Evolutionary conservation across 345 rosid species (phyloP), one percentile per base, ranked within the genome.

Genomic region (Hibiscus mutabilis): DNA sequence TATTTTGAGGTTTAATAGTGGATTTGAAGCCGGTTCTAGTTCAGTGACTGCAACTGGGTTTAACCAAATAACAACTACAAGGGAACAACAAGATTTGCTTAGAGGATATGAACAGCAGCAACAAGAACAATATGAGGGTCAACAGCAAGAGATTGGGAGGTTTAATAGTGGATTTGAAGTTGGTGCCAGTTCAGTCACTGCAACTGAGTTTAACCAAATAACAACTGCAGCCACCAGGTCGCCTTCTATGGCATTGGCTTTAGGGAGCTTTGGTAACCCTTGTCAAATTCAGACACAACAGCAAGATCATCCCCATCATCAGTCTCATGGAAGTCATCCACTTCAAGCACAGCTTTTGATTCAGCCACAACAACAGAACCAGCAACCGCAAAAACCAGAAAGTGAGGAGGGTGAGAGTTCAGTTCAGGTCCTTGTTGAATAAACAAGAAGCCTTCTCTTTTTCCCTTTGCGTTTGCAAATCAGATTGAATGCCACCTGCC

Each of bases 11-110:
- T 40, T 70, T 24, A 42, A 57, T 25, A 58, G 25, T 42, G 56
- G 66, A 14, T 42, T 42, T 42, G 74, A 59, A 46, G 74, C 46
- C 22, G 6, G 52, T 14, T 15, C 74, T 24, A 4, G 29, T 60
- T 71, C 29, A n/a, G n/a, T n/a, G n/a, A n/a, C n/a, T n/a, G n/a
- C n/a, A n/a, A n/a, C n/a, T n/a, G n/a, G n/a, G n/a, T n/a, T 70
- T 16, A 58, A 70, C 42, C 73, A 70, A 21, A 70, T 42, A 12
- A 42, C 11, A 42, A 42, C 11, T 42, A 87, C 84, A 1, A 82
- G 89, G 61, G 92, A 88, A 79, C 89, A 84, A 12, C 84, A 83
- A 6, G 89, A 88, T 70, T 81, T 91, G 87, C 76, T 81, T 52
- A 81, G 91, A 59, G 79, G 72, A 66, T 84, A 75, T 61, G 88